These are phyloP conservation scores for Eucalyptus paniculata DNA, from an alignment of 345 rosid genomes.

Conservation along the genomic window DNA sequence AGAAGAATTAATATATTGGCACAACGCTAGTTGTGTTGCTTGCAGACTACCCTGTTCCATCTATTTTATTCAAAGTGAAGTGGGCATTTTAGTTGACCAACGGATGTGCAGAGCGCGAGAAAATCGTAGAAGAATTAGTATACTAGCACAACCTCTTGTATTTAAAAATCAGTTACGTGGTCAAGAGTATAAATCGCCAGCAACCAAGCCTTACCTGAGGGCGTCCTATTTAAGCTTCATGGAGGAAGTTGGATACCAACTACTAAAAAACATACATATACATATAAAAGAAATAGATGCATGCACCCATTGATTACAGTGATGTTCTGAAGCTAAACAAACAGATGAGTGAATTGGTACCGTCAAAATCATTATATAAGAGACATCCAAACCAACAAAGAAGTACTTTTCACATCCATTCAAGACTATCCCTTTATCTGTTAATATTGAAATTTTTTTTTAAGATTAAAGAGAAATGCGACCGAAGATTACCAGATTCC, in stretches of 20 bases:
- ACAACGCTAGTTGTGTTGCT: background rate
- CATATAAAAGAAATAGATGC: background rate
- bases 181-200: background rate
- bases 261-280: background rate
- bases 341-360: background rate
- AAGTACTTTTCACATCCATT: background rate
- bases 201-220: background rate
- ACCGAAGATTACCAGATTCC: background rate
- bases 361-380: background rate
- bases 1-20: background rate
- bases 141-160: background rate
- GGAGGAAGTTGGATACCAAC: background rate
- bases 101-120: background rate
- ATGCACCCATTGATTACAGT: background rate
- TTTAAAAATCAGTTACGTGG: background rate
- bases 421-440: background rate
- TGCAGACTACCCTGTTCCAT: background rate
- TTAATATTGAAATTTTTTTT: background rate
- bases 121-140: background rate
- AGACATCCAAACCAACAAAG: background rate
- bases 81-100: background rate
- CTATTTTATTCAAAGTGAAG: background rate
- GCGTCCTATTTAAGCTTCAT: background rate
- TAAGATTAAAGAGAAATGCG: background rate
- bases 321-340: background rate